These are phyloP conservation scores for Suillus discolor DNA, from an alignment of 768 basidiomycete species.

Conservation along the genomic window DNA sequence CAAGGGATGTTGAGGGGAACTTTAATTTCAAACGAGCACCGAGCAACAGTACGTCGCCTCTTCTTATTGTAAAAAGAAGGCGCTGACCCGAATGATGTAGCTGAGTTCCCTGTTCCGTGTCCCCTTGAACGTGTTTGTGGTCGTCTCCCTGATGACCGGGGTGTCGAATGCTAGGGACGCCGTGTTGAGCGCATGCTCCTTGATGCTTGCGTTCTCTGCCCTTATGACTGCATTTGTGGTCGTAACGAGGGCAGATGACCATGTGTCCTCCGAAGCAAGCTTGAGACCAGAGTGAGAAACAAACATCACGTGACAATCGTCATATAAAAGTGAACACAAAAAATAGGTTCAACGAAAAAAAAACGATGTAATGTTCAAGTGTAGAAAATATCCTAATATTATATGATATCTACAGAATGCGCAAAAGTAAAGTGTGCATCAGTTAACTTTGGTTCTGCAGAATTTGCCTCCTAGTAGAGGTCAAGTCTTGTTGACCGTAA, in stretches of 20 bases:
- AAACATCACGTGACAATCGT: too few species aligned
- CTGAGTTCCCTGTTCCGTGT: constrained; percentile 73
- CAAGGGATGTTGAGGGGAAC: constrained; percentile 73
- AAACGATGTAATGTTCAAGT: too few species aligned
- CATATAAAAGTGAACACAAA: too few species aligned
- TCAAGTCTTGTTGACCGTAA: too few species aligned
- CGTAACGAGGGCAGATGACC: constrained; percentile 36
- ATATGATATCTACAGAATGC: too few species aligned
- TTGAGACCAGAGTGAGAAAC: constrained; percentile 19
- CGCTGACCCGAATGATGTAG: constrained; percentile 33
- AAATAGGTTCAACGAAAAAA: too few species aligned
- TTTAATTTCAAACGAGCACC: constrained; percentile 69
- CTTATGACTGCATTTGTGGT: constrained; percentile 56
- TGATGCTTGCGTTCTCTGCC: constrained; percentile 60
- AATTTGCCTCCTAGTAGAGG: too few species aligned
- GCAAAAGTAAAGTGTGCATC: too few species aligned
- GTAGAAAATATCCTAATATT: too few species aligned
- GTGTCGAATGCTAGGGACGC: constrained; percentile 63
- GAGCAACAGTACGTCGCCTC: constrained; percentile 61
- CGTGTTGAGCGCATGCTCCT: constrained; percentile 60
- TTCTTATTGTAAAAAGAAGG: constrained; percentile 2
- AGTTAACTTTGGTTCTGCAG: too few species aligned
- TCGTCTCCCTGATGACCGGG: constrained; percentile 67
- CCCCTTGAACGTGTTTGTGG: constrained; percentile 74
- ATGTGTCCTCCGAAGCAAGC: constrained; percentile 20